Base-by-base conservation (phyloP, 768 basidiomycete genomes). In the Lactifluus pinguis region DNA sequence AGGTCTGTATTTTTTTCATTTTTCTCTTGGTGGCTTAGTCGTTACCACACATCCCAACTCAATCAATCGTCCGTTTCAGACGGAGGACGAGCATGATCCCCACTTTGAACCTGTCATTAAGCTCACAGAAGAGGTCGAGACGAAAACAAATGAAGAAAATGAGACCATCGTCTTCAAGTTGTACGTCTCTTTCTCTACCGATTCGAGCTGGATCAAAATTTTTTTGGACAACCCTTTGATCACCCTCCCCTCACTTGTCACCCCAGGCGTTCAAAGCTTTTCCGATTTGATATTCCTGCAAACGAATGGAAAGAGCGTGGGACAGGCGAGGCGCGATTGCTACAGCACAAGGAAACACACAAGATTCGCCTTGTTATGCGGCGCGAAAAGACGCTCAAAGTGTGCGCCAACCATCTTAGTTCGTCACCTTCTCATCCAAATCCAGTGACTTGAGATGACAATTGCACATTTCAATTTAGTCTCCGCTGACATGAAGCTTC, bases 301-400 rank as follows among this genome's bases (percentile, higher is more conserved):
- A 77, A 83, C 54, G 95, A 98, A 76, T 99, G 97, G 97, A 99
- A 99, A 74, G 97, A 99, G 77, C 78, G 97, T 38, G 95, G 95
- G 44, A 98, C 95, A 15, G 95, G 95, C 49, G 93, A 95, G 73
- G 94, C 92, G 66, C 88, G 92, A 72, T 81, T 99, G 59, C 84
- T 99, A 65, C 77, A 84, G 68, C 91, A 97, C 80, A 92, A 88
- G 75, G 84, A 84, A 70, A 87, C 86, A 53, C 86, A 87, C 79
- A 98, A 95, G 76, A 81, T 95, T 70, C 83, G 97, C 64, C 83
- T 99, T 64, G 93, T 99, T 73, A 99, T 99, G 97, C 82, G 95
- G 77, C 90, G 97, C 75, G 97, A 99, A 82, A 98, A 98, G 85
- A 99, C 97, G 51, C 81, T 93, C 75, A 98, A 99, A 76, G 95